Percentiles rank a stretch among this genome's conserved stretches.
These are phyloP conservation scores for Solanum hybrid DNA, from an alignment of 305 asterid species.

Conservation along the genomic window DNA sequence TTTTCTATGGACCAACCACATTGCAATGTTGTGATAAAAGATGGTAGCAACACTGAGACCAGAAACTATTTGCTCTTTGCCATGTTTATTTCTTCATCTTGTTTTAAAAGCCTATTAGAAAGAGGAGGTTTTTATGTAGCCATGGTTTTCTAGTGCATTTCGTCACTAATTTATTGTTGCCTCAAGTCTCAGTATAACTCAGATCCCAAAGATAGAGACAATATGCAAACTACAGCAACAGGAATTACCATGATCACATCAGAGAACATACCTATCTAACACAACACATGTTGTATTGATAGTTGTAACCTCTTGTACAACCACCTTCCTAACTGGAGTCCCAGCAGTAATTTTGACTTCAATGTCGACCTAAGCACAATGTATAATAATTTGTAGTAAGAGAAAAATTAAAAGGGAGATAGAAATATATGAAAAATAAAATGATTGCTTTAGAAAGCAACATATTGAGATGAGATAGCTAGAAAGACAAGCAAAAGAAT, in stretches of 20 bases:
- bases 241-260: background rate
- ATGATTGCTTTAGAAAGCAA: background rate
- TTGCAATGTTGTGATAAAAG: background rate
- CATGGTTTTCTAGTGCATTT: background rate
- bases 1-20: background rate
- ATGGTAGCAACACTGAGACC: background rate
- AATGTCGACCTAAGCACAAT: constrained; percentile 49
- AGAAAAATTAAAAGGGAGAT: background rate
- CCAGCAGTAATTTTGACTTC: constrained; percentile 78
- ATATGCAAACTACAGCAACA: background rate
- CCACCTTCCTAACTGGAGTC: constrained; percentile 48
- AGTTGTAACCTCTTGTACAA: constrained; percentile 47
- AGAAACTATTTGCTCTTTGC: background rate
- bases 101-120: background rate
- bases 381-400: background rate
- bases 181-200: background rate
- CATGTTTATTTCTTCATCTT: background rate
- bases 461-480: background rate
- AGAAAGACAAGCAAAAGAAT: background rate
- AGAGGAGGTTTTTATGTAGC: background rate
- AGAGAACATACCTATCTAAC: constrained; percentile 54
- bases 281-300: constrained; percentile 53
- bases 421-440: background rate
- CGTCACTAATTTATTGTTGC: background rate
- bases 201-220: background rate